Base-by-base conservation (phyloP, 495 filamentous ascomycete genomes). In the Neurospora africana region DNA sequence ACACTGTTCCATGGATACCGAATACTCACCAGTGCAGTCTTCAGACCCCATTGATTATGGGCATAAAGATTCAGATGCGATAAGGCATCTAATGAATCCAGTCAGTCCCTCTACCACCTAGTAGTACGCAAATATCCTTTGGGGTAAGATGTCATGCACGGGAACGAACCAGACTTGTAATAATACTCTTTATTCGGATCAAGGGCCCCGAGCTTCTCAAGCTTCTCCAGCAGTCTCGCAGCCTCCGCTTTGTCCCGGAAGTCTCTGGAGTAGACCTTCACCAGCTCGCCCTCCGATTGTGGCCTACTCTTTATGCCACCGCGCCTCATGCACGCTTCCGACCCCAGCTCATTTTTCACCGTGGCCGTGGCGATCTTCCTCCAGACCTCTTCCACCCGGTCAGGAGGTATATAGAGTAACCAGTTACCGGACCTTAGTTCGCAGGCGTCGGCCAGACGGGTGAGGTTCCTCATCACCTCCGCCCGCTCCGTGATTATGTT, bases 241-340 rank as follows among this genome's bases (percentile, higher is more conserved):
- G 94, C 86, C 78, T 95, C 93, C 23, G 84, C 80, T 58, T 78
- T 81, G 75, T 96, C 91, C 39, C 79, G 81, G 78, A 91, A 94
- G 78, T 97, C 89, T 58, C 81, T 78, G 30, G 92, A 95, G 79
- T 95, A 97, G 3, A 96, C 82, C 70, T 89, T 93, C 41, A 96
- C 88, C 72, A 95, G 78, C 13, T 9, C 53, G 53, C 53, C 53
- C 1, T 65, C 23, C 23, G 5, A 30, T 19, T 33, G 88, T 74
- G 41, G 82, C 78, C 74, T 88, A 85, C 30, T 78, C 76, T 8
- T 19, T 39, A 4, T 71, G 70, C 1, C 30, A 35, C 67, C 76
- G 73, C 69, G 90, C 86, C 2, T 89, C 88, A 13, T 93, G 91
- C 78, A 95, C 96, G 6, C 92, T 90, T 11, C 72, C 82, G 33